Evolutionary conservation across 2,329 filamentous ascomycete species (phyloP).

Genomic region (Colletotrichum caudatum): DNA sequence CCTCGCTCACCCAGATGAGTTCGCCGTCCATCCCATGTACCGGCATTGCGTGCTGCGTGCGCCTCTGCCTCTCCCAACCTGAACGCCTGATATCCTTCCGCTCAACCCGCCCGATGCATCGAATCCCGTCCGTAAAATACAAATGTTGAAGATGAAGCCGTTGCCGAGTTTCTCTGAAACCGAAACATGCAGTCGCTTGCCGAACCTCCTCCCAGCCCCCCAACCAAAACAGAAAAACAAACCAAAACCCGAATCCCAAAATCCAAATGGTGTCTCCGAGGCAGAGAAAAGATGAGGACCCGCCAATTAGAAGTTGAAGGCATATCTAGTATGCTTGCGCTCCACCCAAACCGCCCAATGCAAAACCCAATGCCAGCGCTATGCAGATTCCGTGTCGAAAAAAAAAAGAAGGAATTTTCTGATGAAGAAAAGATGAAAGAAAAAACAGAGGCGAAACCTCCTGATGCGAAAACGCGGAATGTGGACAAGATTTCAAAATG

Average conservation of each 20-base stretch:
- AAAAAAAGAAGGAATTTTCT: slow-evolving; percentile 20
- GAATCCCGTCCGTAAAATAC: slow-evolving; percentile 31
- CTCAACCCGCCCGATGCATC: slow-evolving; percentile 27
- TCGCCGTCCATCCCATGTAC: slow-evolving; percentile 6
- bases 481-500: slow-evolving; percentile 25
- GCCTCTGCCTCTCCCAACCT: slow-evolving; percentile 35
- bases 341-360: slow-evolving; percentile 35
- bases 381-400: slow-evolving; percentile 27
- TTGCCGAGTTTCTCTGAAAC: slow-evolving; percentile 35
- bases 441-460: background rate
- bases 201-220: slow-evolving; percentile 8
- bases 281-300: slow-evolving; percentile 26
- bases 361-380: slow-evolving; percentile 37
- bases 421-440: background rate
- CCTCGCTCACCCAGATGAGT: slow-evolving; percentile 26
- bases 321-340: slow-evolving; percentile 33
- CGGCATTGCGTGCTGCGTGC: slow-evolving; percentile 6
- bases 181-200: slow-evolving; percentile 16
- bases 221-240: background rate
- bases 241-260: background rate
- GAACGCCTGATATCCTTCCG: slow-evolving; percentile 39
- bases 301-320: slow-evolving; percentile 39
- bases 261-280: background rate
- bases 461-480: background rate
- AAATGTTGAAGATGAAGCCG: slow-evolving; percentile 22